Evolutionary conservation across 1,139 yeast species (phyloP).

Genomic region (Geotrichum bryndzae): DNA sequence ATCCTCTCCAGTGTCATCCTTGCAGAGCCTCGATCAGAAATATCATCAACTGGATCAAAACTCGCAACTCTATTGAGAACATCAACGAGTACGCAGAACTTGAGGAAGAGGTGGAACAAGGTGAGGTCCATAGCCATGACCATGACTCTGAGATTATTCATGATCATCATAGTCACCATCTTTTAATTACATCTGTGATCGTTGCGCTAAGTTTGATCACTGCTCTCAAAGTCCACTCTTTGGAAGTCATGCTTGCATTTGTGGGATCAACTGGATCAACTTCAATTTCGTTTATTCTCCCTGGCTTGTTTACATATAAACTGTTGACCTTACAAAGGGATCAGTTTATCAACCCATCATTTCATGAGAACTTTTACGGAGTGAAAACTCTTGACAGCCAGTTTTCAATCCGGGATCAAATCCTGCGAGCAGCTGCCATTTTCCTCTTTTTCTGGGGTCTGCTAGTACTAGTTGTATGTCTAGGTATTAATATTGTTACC

Average conservation of each 20-base stretch:
- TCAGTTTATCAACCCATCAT: slow-evolving; percentile 18
- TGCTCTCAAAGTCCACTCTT: slow-evolving; percentile 71
- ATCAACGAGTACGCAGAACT: slow-evolving; percentile 17
- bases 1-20: slow-evolving; percentile 91
- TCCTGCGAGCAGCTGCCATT: slow-evolving; percentile 44
- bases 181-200: slow-evolving; percentile 59
- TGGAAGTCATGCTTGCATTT: slow-evolving; percentile 81
- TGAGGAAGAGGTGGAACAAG: slow-evolving; percentile 16
- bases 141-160: neutral
- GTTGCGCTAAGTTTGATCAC: slow-evolving; percentile 58
- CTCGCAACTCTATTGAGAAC: neutral
- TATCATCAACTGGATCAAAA: slow-evolving; percentile 49
- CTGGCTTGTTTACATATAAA: slow-evolving; percentile 81
- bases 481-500: slow-evolving; percentile 55
- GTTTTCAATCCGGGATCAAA: slow-evolving; percentile 7
- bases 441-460: slow-evolving; percentile 69
- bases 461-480: slow-evolving; percentile 69
- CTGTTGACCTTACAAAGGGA: slow-evolving; percentile 35
- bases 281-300: slow-evolving; percentile 84
- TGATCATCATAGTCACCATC: slow-evolving; percentile 39
- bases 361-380: slow-evolving; percentile 12
- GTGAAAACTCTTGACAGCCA: neutral
- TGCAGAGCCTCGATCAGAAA: slow-evolving; percentile 81
- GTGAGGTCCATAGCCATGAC: neutral
- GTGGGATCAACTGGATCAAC: slow-evolving; percentile 96